phyloP scores from a whole-genome alignment of 441 rosid species.

The Jatropha podagrica region DNA sequence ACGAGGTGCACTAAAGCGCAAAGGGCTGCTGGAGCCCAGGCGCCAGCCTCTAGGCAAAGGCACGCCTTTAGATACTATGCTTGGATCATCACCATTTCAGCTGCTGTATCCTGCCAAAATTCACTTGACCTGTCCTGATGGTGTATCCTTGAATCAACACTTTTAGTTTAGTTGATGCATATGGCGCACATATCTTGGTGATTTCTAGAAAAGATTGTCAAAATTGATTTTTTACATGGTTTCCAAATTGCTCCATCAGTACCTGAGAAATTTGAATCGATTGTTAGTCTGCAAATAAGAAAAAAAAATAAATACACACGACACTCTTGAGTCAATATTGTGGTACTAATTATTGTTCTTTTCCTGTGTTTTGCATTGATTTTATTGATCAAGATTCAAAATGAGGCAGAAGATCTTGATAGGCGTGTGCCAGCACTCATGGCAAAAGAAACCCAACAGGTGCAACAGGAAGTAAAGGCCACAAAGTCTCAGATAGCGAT shows the following conservation, averaged over 20 bases:
- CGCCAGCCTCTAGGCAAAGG: no score
- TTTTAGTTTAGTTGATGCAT: neutral
- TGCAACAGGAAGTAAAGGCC: constrained; percentile 54
- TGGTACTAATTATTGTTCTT: constrained; percentile 5
- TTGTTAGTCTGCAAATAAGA: neutral
- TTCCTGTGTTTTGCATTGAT: constrained; percentile 10
- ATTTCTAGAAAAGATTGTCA: neutral
- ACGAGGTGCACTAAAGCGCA: no score
- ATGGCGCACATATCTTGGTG: neutral
- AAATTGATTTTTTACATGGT: neutral
- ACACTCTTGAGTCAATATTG: constrained; percentile 2
- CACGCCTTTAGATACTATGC: no score
- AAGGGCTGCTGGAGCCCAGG: no score
- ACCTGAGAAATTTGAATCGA: neutral
- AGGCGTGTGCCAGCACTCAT: constrained; percentile 52
- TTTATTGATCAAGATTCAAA: constrained; percentile 52
- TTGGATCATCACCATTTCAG: neutral
- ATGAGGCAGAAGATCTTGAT: constrained; percentile 71
- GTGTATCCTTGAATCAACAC: neutral
- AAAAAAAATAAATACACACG: neutral
- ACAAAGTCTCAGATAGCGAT: constrained; percentile 52
- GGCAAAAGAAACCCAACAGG: constrained; percentile 57
- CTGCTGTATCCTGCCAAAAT: neutral
- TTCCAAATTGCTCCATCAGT: neutral
- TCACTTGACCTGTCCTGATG: neutral